These are phyloP conservation scores for Fusarium miscanthi DNA, from an alignment of 2,329 filamentous ascomycete genomes.

Conservation along the genomic window DNA sequence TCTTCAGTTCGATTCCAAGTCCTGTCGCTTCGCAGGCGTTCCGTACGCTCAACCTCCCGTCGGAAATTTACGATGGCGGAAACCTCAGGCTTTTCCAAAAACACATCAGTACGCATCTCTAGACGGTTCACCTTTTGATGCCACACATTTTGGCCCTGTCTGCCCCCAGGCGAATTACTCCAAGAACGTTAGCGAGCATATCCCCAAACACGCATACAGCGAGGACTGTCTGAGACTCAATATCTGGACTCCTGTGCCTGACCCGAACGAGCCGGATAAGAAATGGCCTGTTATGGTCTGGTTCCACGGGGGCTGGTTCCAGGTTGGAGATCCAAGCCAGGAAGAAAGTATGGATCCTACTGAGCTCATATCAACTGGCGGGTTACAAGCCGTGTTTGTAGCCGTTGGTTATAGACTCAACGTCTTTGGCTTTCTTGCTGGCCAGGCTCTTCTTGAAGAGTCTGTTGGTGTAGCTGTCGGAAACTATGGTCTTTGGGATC, in stretches of 20 bases:
- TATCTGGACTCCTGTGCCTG: conserved; percentile 9
- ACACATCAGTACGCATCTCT: neutral
- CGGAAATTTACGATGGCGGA: neutral
- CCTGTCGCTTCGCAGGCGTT: conserved; percentile 50
- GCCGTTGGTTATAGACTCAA: conserved; percentile 10
- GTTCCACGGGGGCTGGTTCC: conserved; percentile 60
- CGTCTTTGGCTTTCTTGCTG: conserved; percentile 14
- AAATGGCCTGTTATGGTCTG: conserved; percentile 51
- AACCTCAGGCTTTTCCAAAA: neutral
- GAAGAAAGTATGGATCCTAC: conserved; percentile 56
- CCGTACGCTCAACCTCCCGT: conserved; percentile 55
- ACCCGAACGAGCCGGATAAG: neutral
- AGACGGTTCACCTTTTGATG: neutral
- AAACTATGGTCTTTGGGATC: conserved; percentile 15
- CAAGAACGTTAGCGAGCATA: conserved; percentile 20
- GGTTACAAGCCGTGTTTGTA: neutral
- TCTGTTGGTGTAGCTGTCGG: neutral
- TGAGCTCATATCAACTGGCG: conserved; percentile 51
- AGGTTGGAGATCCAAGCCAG: conserved; percentile 58
- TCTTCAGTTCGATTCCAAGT: conserved; percentile 51
- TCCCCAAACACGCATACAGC: conserved; percentile 9
- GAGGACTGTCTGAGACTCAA: conserved; percentile 6
- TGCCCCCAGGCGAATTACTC: conserved; percentile 16
- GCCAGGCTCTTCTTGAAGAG: neutral
- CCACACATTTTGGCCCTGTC: neutral